Percentiles rank a stretch among this genome's conserved stretches.
phyloP scores from a whole-genome alignment of 306 rosid genomes.

The Corylus americana region DNA sequence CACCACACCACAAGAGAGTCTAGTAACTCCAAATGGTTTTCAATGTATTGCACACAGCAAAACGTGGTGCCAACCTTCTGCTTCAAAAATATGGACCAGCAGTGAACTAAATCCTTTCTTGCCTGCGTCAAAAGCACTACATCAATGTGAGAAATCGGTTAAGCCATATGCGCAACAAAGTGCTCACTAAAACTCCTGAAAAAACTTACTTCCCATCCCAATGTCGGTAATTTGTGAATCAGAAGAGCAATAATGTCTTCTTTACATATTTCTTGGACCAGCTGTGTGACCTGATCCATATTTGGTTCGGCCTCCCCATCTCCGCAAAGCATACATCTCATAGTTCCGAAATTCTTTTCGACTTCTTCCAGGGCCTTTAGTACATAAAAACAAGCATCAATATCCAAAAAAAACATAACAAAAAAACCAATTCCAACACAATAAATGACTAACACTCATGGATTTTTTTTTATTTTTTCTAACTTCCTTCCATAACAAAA shows the following conservation, averaged over 20 bases:
- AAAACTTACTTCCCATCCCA: slow-evolving; percentile 97
- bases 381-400: slow-evolving; percentile 24
- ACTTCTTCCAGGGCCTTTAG: slow-evolving; percentile 89
- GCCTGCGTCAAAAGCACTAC: slow-evolving; percentile 58
- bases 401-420: slow-evolving; percentile 8
- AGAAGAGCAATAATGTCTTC: slow-evolving; percentile 77
- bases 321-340: slow-evolving; percentile 85
- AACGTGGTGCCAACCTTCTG: slow-evolving; percentile 63
- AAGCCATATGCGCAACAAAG: slow-evolving; percentile 19
- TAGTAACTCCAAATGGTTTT: slow-evolving; percentile 69
- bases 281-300: slow-evolving; percentile 72
- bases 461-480: not conserved
- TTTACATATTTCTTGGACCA: slow-evolving; percentile 77
- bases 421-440: slow-evolving; percentile 14
- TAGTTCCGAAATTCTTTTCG: slow-evolving; percentile 75
- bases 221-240: slow-evolving; percentile 69
- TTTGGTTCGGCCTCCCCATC: slow-evolving; percentile 89
- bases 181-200: slow-evolving; percentile 4
- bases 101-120: slow-evolving; percentile 85
- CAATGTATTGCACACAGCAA: slow-evolving; percentile 76
- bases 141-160: slow-evolving; percentile 33
- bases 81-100: slow-evolving; percentile 88
- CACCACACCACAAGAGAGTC: slow-evolving; percentile 94
- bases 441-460: slow-evolving; percentile 3
- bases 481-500: slow-evolving; percentile 2